A percentile compares a stretch with the other conserved stretches of the same genome.
Evolutionary conservation across 768 basidiomycete species (phyloP).

Genomic region (Wakefieldia striispora): DNA sequence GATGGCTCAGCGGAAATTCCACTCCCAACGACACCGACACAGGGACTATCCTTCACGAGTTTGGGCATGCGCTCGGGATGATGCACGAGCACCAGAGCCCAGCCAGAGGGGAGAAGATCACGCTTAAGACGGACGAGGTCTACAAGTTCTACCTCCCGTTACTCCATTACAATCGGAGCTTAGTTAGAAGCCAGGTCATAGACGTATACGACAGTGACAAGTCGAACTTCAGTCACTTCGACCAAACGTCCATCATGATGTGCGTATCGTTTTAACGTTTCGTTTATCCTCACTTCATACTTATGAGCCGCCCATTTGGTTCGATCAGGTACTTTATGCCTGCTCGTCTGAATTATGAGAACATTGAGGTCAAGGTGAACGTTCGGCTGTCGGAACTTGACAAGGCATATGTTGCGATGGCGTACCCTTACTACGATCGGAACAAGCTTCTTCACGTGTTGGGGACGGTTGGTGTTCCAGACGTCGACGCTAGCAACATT

Average conservation of each 20-base stretch:
- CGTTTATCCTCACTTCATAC: no score
- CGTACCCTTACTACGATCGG: not conserved
- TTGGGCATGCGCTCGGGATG: not conserved
- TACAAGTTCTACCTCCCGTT: not conserved
- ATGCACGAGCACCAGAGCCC: not conserved
- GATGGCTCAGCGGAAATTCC: no score
- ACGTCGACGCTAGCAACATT: no score
- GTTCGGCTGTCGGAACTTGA: not conserved
- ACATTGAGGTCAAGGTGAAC: not conserved
- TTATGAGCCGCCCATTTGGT: no score
- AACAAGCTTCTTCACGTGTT: no score
- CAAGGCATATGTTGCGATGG: not conserved
- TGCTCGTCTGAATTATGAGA: not conserved
- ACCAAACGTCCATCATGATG: not conserved
- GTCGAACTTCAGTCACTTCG: not conserved
- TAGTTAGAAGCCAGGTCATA: not conserved
- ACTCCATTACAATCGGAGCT: not conserved
- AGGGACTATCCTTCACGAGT: not conserved
- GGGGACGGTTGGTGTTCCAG: no score
- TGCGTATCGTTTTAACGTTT: not conserved
- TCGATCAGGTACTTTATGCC: not conserved
- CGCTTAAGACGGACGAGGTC: not conserved
- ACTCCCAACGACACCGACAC: no score
- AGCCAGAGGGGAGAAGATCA: not conserved
- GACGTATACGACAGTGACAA: not conserved